Evolutionary conservation across 371 early-diverging fungal genomes (phyloP), one percentile per base, ranked within the genome.

Genomic region (Mortierella sp.): DNA sequence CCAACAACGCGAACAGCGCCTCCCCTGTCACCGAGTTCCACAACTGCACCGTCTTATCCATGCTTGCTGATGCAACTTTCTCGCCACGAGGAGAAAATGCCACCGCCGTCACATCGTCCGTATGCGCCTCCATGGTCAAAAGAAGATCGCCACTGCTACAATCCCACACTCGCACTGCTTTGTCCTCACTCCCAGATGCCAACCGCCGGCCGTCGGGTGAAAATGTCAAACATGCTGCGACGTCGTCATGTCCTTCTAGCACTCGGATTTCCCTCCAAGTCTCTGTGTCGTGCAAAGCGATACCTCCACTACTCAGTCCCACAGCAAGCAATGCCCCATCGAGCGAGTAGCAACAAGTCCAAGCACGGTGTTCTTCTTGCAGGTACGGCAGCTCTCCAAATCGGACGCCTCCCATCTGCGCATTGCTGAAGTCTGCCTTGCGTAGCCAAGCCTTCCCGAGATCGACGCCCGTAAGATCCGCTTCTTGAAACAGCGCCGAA

Each of bases 371-470:
- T 7, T 21, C 51, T 21, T 51, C 54, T 7, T n/a, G 49, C n/a
- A 75, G 51, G 43, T 21, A 18, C 21, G 27, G 68, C 38, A 46
- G 29, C 41, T 73, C 38, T 21, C 73, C 73, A 21, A 73, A 73
- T 18, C 16, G 38, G 3, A 54, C 55, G 1, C 41, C 41, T 1
- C 4, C 10, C 73, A 73, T 73, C 21, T 21, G 32, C 16, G 73
- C 49, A 18, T n/a, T 29, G 49, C 55, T 55, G 10, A 73, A 55
- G 21, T 73, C 24, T 1, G 73, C 73, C 11, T 71, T 38, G 7
- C 46, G 46, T 4, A 71, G 27, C 71, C 71, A 71, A 27, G 12
- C 1, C 18, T 4, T 54, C 3, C 29, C 18, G 2, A 73, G 56
- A 21, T 32, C 3, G 38, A 32, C 51, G 3, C 1, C 29, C 4